Base-by-base conservation (phyloP, 192 early-diverging fungal genomes). In the Helicostylum pulchrum region DNA sequence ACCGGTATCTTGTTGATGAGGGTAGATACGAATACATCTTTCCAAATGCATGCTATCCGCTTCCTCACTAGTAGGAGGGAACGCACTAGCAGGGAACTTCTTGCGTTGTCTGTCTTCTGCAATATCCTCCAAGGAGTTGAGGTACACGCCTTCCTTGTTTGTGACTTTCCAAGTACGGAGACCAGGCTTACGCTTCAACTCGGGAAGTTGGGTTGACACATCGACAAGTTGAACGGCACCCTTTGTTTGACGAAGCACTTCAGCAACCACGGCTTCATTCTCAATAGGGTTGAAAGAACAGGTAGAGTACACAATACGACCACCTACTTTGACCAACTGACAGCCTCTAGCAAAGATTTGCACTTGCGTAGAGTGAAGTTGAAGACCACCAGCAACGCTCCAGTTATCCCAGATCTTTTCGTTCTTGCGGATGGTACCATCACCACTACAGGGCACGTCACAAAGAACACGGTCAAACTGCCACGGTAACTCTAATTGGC, bases 241-340 rank as follows among this genome's bases (percentile, higher is more conserved):
- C 43, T 82, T 79, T 47, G 76, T 69, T 44, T 75, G 65, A 63
- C 77, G 83, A 70, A 98, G 75, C 11, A 90, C 83, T 50, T 89
- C 90, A 23, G 90, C 93, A 1, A 98, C 91, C 44, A 98, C 95
- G 6, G 94, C 94, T 77, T 99, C 95, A 67, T 97, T 96, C 75
- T 98, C 96, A 59, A 98, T 78, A 15, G 97, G 96, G 73, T 99
- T 99, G 73, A 99, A 89, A 32, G 95, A 93, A 81, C 97, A 99
- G 2, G 97, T 99, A 34, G 94, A 97, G 71, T 98, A 99, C 0
- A 99, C 97, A 59, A 99, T 80, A 34, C 93, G 83, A 1, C 95
- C 97, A 45, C 91, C 93, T 44, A 91, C 79, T 80, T 96, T 96
- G 54, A 92, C 73, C 58, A 99, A 79, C 63, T 96, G 84, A 64